Base-by-base conservation (phyloP, 345 rosid species). In the Erysimum cheiranthoides region DNA sequence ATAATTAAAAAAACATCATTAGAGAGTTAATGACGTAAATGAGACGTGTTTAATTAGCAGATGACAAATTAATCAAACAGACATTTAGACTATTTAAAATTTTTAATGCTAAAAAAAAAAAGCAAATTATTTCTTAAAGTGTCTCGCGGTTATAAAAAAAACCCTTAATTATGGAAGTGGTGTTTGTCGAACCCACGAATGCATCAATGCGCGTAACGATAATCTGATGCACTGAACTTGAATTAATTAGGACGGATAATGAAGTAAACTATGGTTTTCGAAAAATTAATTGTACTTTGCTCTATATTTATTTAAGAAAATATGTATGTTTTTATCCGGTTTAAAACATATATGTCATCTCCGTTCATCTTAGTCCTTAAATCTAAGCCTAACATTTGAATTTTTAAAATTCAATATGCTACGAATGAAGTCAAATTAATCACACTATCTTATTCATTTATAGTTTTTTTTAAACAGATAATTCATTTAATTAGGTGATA, bases 171-270 rank as follows among this genome's bases (percentile, higher is more conserved):
- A 35, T 67, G 69, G 81, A 51, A 66, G 50, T 66, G 42, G 47
- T 66, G 73, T 72, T 72, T 72, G 46, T 66, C 42, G 73, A 71
- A 72, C 81, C 70, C 81, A 78, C 77, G 77, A 72, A 78, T 72
- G 77, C 81, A 71, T 78, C 69, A 72, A 78, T 78, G 81, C 77
- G 81, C 81, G 77, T 78, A 77, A 78, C 77, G 77, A 78, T 72
- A 72, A 60, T 59, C 69, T 78, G 59, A 78, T 78, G 81, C 81
- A 66, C 25, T 78, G 81, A 78, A 78, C 81, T 66, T 78, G 58
- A 32, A 32, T 57, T 50, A 30, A 49, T 18, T 57, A 66, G 12
- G 61, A 49, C 53, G 49, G 28, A 49, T 34, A 66, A 16, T 16
- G 27, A 17, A 30, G 21, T 35, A 35, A 45, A 70, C n/a, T 11